phyloP scores from a whole-genome alignment of 1,284 basidiomycete species.

The Austroboletus novae-zelandiae region DNA sequence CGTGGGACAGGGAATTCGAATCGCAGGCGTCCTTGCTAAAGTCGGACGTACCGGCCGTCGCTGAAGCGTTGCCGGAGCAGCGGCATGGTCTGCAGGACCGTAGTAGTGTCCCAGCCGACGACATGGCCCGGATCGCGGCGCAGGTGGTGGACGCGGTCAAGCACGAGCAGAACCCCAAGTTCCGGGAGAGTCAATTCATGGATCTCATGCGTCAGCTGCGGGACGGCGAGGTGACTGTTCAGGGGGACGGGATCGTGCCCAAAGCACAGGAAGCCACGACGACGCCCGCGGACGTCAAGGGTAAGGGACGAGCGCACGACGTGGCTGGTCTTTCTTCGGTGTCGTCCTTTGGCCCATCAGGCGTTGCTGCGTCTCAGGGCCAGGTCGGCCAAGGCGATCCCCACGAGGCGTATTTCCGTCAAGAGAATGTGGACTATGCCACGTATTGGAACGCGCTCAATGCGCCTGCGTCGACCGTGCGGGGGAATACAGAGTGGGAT shows the following conservation, averaged over 20 bases:
- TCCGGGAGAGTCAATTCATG: conserved; percentile 87
- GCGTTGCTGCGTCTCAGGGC: conserved; percentile 9
- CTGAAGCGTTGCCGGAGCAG: conserved; percentile 7
- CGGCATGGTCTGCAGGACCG: conserved; percentile 20
- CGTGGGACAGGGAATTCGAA: conserved; percentile 65
- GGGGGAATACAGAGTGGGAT: conserved; percentile 45
- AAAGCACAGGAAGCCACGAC: conserved; percentile 28
- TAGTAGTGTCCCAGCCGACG: conserved; percentile 42
- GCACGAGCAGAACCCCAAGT: conserved; percentile 79
- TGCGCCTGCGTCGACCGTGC: conserved; percentile 13
- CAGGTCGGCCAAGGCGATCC: conserved; percentile 43
- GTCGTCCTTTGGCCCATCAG: neutral
- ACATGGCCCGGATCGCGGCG: conserved; percentile 75
- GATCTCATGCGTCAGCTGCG: conserved; percentile 83
- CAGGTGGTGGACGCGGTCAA: conserved; percentile 68
- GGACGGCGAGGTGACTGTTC: conserved; percentile 80
- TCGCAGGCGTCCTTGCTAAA: conserved; percentile 46
- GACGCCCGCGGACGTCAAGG: conserved; percentile 50
- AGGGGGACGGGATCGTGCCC: conserved; percentile 78
- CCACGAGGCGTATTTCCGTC: conserved; percentile 67
- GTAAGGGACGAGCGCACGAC: conserved; percentile 54
- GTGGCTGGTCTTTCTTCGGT: neutral
- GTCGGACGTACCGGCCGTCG: neutral
- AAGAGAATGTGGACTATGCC: conserved; percentile 68
- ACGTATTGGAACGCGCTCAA: conserved; percentile 50